These are phyloP conservation scores for Ogataea saltuana DNA, from an alignment of 805 yeast species.

Conservation along the genomic window DNA sequence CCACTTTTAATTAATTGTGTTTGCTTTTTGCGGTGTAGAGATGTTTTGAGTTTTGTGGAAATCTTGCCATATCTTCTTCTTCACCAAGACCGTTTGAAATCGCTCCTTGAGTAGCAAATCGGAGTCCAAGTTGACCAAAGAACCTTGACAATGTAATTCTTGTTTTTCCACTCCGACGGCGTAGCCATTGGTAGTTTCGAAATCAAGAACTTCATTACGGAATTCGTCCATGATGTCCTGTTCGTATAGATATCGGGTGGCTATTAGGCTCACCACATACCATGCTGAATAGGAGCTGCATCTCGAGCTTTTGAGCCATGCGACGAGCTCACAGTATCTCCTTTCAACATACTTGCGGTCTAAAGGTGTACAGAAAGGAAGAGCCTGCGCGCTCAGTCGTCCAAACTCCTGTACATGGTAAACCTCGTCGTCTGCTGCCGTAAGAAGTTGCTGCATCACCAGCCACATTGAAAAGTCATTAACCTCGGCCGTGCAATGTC, in stretches of 20 bases:
- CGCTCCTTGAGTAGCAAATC: slow-evolving; percentile 19
- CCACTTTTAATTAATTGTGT: too few relatives aligned
- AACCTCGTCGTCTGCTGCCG: slow-evolving; percentile 11
- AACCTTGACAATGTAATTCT: neutral
- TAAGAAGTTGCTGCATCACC: slow-evolving; percentile 15
- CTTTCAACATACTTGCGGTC: neutral
- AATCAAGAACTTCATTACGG: slow-evolving; percentile 2
- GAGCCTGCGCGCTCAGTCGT: slow-evolving; percentile 5
- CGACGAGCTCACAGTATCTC: slow-evolving; percentile 9
- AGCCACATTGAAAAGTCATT: slow-evolving; percentile 30
- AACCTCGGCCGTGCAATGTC: slow-evolving; percentile 15
- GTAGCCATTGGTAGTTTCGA: slow-evolving; percentile 10
- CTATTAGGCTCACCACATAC: slow-evolving; percentile 6
- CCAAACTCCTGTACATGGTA: slow-evolving; percentile 14
- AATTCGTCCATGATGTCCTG: slow-evolving; percentile 2
- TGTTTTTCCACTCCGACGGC: slow-evolving; percentile 4
- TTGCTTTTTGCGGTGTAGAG: slow-evolving; percentile 4
- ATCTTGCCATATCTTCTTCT: slow-evolving; percentile 8
- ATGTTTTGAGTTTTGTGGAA: slow-evolving; percentile 6
- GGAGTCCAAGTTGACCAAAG: slow-evolving; percentile 8
- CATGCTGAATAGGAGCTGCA: slow-evolving; percentile 18
- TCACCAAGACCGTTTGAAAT: slow-evolving; percentile 15
- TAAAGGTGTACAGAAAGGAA: neutral
- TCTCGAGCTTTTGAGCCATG: slow-evolving; percentile 14
- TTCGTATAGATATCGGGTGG: neutral